Evolutionary conservation across 2,329 filamentous ascomycete genomes (phyloP), one percentile per base, ranked within the genome.

Genomic region (Fusarium sp.): DNA sequence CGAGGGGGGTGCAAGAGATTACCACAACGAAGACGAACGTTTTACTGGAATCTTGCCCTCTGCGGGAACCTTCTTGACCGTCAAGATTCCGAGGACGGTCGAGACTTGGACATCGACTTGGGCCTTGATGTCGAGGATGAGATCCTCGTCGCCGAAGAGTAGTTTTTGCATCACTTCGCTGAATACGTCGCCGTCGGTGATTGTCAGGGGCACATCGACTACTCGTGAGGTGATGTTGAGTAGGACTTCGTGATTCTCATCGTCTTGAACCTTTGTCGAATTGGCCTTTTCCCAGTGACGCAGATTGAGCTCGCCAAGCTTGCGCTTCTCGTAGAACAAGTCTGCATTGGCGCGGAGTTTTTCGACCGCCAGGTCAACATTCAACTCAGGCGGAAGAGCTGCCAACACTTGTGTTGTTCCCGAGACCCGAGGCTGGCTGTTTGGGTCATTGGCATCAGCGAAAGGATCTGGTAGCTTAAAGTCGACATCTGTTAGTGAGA

Each of bases 41-140:
- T 97, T 97, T 86, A 98, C 90, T 83, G 93, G 93, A 80, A 99
- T 92, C 79, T 92, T 90, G 77, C 96, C 95, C 85, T 95, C 88
- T 81, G 91, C 94, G 56, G 96, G 96, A 78, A 99, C 92, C 75
- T 92, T 91, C 82, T 94, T 94, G 78, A 98, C 86, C 62, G 92
- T 88, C 79, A 98, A 89, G 75, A 92, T 87, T 57, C 96, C 96
- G 72, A 99, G 87, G 29, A 93, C 92, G 33, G 95, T 98, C 67
- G 91, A 87, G 60, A 98, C 90, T 78, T 93, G 90, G 73, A 95
- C 93, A 81, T 97, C 94, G 66, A 98, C 94, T 49, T 89, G 87
- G 24, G 96, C 95, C 76, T 92, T 88, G 73, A 98, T 90, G 61
- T 91, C 89, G 64, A 99, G 86, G 53, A 89, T 81, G n/a, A 98